Evolutionary conservation across 352 stramenopile genomes (phyloP).

Genomic region (Phytopythium mirpurense): DNA sequence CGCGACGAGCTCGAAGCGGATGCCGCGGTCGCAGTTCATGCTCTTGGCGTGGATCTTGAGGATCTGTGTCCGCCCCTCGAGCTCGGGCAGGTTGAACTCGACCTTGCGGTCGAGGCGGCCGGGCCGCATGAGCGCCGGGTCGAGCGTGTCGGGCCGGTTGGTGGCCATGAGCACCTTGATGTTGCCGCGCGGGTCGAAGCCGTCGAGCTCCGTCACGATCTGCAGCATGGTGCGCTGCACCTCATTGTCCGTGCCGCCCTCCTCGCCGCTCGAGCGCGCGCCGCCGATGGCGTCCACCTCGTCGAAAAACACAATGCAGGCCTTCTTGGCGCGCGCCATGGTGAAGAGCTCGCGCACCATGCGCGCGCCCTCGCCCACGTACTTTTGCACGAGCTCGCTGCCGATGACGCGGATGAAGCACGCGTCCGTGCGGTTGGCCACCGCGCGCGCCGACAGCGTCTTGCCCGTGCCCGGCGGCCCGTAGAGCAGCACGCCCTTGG

Average conservation of each 20-base stretch:
- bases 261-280: slow-evolving; percentile 95
- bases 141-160: slow-evolving; percentile 99
- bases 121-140: slow-evolving; percentile 97
- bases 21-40: slow-evolving; percentile 99
- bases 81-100: slow-evolving; percentile 99
- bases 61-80: slow-evolving; percentile 97
- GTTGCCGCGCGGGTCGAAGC: slow-evolving; percentile 97
- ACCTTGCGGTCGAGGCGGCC: slow-evolving; percentile 99
- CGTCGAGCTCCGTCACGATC: slow-evolving; percentile 99
- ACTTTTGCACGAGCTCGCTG: slow-evolving; percentile 99
- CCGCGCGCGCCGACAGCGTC: slow-evolving; percentile 96
- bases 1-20: slow-evolving; percentile 98
- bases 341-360: slow-evolving; percentile 99
- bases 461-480: slow-evolving; percentile 98
- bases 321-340: slow-evolving; percentile 95
- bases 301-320: slow-evolving; percentile 99
- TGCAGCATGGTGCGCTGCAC: slow-evolving; percentile 99
- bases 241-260: slow-evolving; percentile 96
- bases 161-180: slow-evolving; percentile 99
- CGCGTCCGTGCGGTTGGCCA: slow-evolving; percentile 98
- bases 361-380: slow-evolving; percentile 99
- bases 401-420: slow-evolving; percentile 99
- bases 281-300: slow-evolving; percentile 99
- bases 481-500: slow-evolving; percentile 97
- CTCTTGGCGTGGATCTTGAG: slow-evolving; percentile 99